A percentile compares a stretch with the other conserved stretches of the same genome.
Conservation (phyloP, 2,329 filamentous ascomycete species). For the Apiospora kogelbergensis region DNA sequence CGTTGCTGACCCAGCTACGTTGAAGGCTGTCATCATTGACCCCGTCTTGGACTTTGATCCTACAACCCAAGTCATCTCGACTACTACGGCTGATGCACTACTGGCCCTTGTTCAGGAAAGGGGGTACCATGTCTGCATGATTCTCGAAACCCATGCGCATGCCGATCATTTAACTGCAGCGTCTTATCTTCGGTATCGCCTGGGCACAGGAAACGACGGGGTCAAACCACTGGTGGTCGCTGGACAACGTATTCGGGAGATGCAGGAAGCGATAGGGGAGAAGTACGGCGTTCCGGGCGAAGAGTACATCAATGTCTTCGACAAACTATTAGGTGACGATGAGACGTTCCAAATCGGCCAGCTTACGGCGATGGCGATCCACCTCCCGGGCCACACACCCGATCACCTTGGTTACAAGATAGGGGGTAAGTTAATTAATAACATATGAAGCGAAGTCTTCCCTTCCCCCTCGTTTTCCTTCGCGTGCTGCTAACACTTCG, state of each 20-base stretch:
- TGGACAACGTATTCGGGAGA: conserved; percentile 50
- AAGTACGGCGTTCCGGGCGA: conserved; percentile 44
- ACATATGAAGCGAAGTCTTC: background rate
- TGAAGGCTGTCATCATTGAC: conserved; percentile 57
- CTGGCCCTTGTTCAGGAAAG: background rate
- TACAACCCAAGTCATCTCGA: conserved; percentile 15
- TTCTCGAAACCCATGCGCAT: conserved; percentile 64
- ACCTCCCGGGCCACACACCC: conserved; percentile 61
- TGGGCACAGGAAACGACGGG: conserved; percentile 34
- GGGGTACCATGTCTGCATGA: conserved; percentile 37
- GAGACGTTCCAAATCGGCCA: conserved; percentile 52
- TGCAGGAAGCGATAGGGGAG: conserved; percentile 50
- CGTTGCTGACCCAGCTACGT: conserved; percentile 52
- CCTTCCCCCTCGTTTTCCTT: background rate
- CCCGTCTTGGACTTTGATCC: conserved; percentile 59
- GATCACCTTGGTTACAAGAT: conserved; percentile 61
- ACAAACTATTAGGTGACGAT: conserved; percentile 52
- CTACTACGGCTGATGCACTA: background rate
- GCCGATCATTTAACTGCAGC: conserved; percentile 62
- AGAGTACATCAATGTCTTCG: conserved; percentile 50
- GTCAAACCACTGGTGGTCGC: conserved; percentile 49
- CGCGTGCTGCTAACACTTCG: conserved; percentile 13
- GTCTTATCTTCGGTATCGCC: conserved; percentile 51
- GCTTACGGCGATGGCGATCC: conserved; percentile 45
- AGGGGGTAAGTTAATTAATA: conserved; percentile 30